Base-by-base conservation (phyloP, 1,139 yeast species). In the Sugiyamaella castrensis region DNA sequence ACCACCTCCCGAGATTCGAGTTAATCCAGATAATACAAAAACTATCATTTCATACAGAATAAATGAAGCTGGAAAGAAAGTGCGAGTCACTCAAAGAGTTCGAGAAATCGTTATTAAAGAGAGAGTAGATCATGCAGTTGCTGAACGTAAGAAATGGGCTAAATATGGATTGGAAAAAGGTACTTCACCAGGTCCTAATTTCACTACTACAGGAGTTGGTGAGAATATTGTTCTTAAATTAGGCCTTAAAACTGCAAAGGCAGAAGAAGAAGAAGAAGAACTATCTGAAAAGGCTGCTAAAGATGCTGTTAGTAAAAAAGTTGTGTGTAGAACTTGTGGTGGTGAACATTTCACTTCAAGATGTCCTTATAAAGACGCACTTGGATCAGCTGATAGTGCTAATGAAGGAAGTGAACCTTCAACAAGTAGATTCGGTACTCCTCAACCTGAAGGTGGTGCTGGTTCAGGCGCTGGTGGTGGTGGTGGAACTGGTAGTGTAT, bases 321-420 rank as follows among this genome's bases (percentile, higher is more conserved):
- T 84, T 63, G 75, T 73, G 64, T 92, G 98, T 81, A 87, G 98
- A 80, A 75, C 79, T 52, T 92, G 99, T 84, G 84, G 85, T 57
- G 97, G 96, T 65, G 86, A 82, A 59, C 99, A 92, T 77, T 88
- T 84, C 79, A 87, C 98, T 37, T 75, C 91, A 67, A 84, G 86
- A 73, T 92, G 99, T 85, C 98, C 98, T 57, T 88, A 83, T 78
- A 91, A 87, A 73, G 95, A 86, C 63, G 86, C 94, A 38, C 76
- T 92, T 69, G 94, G 91, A 35, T 76, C 76, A 40, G 69, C 73
- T 37, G 68, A 71, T 39, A 67, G 71, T 37, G 69, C 72, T 30
- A 67, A 64, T 46, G 68, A 67, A 16, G 62, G 71, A 46, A 71
- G 70, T 47, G 73, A 73, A 32, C 64, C 72, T 12, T 70, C 50